phyloP scores from a whole-genome alignment of 257 asterid species.

The Solanum piurae region DNA sequence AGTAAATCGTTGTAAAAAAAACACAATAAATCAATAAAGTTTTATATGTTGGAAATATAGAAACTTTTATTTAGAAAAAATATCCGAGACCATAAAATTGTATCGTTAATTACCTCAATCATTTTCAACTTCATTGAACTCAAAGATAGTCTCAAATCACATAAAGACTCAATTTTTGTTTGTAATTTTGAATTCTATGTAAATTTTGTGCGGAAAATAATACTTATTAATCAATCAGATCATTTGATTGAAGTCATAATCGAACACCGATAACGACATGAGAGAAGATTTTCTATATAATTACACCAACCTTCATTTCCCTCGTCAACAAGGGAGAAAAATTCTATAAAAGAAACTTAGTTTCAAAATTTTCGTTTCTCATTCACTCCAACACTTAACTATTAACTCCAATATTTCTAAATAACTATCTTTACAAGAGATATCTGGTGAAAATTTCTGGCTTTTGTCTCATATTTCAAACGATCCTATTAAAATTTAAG shows the following conservation, averaged over 20 bases:
- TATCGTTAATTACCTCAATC: not conserved
- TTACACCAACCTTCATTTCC: no score
- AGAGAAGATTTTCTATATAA: not conserved
- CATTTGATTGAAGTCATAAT: not conserved
- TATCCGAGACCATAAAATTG: no score
- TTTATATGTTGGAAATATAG: not conserved
- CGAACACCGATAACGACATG: fast-evolving
- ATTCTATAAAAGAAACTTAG: not conserved
- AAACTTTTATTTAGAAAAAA: not conserved
- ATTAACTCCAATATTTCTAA: no score
- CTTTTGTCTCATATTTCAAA: not conserved
- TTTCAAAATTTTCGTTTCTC: no score
- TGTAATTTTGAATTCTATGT: not conserved
- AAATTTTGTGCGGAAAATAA: no score
- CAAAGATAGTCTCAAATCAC: no score
- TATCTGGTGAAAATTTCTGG: not conserved
- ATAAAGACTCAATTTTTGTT: no score
- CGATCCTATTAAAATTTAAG: not conserved
- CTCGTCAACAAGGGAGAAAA: no score
- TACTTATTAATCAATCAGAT: not conserved
- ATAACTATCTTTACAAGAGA: not conserved
- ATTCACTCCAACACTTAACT: not conserved
- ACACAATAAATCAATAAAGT: no score
- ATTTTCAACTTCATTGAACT: no score
- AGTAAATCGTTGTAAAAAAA: not conserved